Conservation (phyloP, 352 stramenopile genomes). For the Pseudoperonospora humuli region DNA sequence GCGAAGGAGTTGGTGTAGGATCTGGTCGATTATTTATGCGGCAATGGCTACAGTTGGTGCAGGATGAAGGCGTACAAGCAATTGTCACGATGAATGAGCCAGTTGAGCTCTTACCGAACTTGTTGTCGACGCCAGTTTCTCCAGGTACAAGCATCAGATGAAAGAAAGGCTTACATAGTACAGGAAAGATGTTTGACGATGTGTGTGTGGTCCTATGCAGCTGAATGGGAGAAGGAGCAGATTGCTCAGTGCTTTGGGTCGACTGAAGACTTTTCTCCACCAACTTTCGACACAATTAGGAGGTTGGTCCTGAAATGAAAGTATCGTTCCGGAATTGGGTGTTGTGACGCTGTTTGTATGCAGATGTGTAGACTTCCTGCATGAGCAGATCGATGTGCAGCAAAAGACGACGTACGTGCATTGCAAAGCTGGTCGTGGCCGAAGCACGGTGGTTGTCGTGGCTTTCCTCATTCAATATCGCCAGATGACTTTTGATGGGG, state of each 20-base stretch:
- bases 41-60: constrained; percentile 28
- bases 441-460: constrained; percentile 65
- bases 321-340: neutral
- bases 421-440: constrained; percentile 70
- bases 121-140: constrained; percentile 50
- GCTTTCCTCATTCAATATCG: constrained; percentile 64
- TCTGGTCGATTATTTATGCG: neutral
- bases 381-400: constrained; percentile 42
- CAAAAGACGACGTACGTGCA: constrained; percentile 69
- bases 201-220: constrained; percentile 14
- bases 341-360: neutral
- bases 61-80: constrained; percentile 46
- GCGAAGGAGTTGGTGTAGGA: neutral
- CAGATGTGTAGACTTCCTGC: constrained; percentile 56
- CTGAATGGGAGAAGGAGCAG: constrained; percentile 38
- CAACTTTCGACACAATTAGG: constrained; percentile 53
- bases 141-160: constrained; percentile 23
- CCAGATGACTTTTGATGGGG: constrained; percentile 44
- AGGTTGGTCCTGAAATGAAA: constrained; percentile 13
- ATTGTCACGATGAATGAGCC: constrained; percentile 79
- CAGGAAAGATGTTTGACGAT: neutral
- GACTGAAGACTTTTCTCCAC: constrained; percentile 61
- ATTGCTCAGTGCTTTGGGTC: constrained; percentile 57
- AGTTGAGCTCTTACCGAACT: constrained; percentile 54
- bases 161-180: neutral